phyloP scores from a whole-genome alignment of 2,329 filamentous ascomycete genomes.

The Helicocarpus griseus region DNA sequence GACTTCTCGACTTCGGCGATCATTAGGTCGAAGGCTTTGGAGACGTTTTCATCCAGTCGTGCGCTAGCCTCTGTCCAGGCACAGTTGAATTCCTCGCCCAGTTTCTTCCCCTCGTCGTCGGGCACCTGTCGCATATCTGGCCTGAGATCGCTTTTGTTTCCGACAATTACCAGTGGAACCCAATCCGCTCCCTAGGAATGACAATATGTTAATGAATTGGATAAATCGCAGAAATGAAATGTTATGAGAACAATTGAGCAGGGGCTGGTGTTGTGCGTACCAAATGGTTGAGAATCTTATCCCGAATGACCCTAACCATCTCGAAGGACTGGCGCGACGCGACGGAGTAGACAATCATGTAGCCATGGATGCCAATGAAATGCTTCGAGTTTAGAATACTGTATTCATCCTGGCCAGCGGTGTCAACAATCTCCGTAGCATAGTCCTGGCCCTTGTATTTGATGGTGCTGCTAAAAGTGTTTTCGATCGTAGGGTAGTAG shows the following conservation, averaged over 20 bases:
- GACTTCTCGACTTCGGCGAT: slow-evolving; percentile 92
- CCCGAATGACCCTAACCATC: slow-evolving; percentile 90
- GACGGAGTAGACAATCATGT: slow-evolving; percentile 98
- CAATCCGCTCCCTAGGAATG: slow-evolving; percentile 69
- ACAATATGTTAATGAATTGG: slow-evolving; percentile 6
- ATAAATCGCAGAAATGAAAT: too few relatives aligned
- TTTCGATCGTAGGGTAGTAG: slow-evolving; percentile 98
- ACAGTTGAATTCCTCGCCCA: slow-evolving; percentile 80
- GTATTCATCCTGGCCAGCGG: slow-evolving; percentile 97
- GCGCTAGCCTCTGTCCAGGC: slow-evolving; percentile 93
- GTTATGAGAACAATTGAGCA: too few relatives aligned
- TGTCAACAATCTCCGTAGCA: slow-evolving; percentile 95
- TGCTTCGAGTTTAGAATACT: slow-evolving; percentile 97
- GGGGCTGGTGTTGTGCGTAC: slow-evolving; percentile 42
- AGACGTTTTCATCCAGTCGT: slow-evolving; percentile 87
- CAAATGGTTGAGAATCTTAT: slow-evolving; percentile 94
- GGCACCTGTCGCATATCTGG: slow-evolving; percentile 89
- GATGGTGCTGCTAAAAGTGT: slow-evolving; percentile 95
- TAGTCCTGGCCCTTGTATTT: slow-evolving; percentile 88
- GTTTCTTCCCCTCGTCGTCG: slow-evolving; percentile 70
- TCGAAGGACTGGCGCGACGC: slow-evolving; percentile 89
- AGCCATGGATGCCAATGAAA: slow-evolving; percentile 97
- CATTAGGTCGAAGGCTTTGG: slow-evolving; percentile 85
- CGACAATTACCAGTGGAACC: slow-evolving; percentile 88
- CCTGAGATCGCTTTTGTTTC: slow-evolving; percentile 91